Conservation (phyloP, 1,284 basidiomycete genomes). For the Microstroma glucosiphilum region DNA sequence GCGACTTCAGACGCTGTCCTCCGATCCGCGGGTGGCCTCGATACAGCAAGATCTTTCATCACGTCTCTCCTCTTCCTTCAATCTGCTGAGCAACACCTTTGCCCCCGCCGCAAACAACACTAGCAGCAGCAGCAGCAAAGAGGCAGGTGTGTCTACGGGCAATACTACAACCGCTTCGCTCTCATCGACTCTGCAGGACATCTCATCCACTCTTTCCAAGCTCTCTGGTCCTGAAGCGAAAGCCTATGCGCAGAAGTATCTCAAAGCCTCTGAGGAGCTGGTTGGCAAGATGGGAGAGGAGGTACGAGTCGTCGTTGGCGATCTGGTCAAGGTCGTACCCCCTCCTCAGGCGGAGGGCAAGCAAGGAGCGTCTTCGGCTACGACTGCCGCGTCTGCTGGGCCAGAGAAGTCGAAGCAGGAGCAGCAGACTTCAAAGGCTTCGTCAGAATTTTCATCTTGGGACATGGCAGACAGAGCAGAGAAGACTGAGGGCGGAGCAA, state of each 20-base stretch:
- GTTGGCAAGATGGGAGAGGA: constrained; percentile 1
- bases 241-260: background rate
- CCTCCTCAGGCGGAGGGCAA: background rate
- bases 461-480: no score
- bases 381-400: no score
- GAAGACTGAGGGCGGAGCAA: no score
- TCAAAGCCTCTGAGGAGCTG: background rate
- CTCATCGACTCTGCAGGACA: background rate
- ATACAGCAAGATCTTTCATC: background rate
- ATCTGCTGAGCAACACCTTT: background rate
- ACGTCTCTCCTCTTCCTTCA: background rate
- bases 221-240: background rate
- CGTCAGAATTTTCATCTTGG: no score
- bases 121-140: no score
- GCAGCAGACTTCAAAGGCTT: no score
- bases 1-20: background rate
- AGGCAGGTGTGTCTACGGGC: background rate
- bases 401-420: no score
- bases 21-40: background rate
- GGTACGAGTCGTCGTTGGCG: background rate
- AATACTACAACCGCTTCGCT: background rate
- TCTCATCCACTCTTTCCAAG: background rate
- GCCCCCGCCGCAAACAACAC: no score
- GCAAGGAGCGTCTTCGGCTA: no score
- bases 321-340: constrained; percentile 3